Percentiles rank a stretch among this genome's conserved stretches.
Evolutionary conservation across 2,329 filamentous ascomycete species (phyloP).

Genomic region (Albifimbria verrucaria): DNA sequence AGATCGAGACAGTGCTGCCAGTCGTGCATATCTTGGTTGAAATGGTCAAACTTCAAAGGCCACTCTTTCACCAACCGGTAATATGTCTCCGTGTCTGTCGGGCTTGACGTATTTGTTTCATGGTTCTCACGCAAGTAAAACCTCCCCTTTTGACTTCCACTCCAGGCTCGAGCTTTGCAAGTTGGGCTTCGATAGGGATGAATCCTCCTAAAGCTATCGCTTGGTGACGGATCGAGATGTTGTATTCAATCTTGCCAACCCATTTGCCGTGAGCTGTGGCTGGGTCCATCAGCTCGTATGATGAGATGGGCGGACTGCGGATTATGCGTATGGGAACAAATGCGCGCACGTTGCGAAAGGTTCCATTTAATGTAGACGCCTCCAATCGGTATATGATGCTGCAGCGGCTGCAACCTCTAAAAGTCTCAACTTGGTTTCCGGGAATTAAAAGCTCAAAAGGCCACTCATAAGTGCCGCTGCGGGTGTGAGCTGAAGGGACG

Average conservation of each 20-base stretch:
- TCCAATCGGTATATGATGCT: conserved; percentile 2
- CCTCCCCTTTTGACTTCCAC: neutral
- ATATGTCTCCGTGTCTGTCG: neutral
- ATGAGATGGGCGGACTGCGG: neutral
- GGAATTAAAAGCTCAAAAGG: conserved; percentile 4
- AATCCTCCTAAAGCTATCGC: conserved; percentile 2
- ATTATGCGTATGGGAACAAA: conserved; percentile 2
- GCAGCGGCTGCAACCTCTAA: conserved; percentile 3
- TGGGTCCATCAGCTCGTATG: conserved; percentile 6
- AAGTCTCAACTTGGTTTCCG: conserved; percentile 1
- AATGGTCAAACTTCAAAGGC: neutral
- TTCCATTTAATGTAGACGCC: neutral
- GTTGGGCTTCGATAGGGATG: conserved; percentile 2
- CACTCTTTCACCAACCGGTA: neutral
- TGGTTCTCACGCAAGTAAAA: conserved; percentile 3
- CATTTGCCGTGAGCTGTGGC: conserved; percentile 1
- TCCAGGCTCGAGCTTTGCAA: neutral
- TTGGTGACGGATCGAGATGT: neutral
- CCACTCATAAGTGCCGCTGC: conserved; percentile 4
- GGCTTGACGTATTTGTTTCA: neutral
- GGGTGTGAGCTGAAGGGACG: neutral
- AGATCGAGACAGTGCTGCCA: conserved; percentile 4
- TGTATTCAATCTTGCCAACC: neutral
- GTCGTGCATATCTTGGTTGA: neutral
- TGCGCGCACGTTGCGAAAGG: neutral